A percentile compares a stretch with the other conserved stretches of the same genome.
These are phyloP conservation scores for Aegilops umbellulata DNA, from an alignment of 176 grass and related monocot genomes.

Conservation along the genomic window DNA sequence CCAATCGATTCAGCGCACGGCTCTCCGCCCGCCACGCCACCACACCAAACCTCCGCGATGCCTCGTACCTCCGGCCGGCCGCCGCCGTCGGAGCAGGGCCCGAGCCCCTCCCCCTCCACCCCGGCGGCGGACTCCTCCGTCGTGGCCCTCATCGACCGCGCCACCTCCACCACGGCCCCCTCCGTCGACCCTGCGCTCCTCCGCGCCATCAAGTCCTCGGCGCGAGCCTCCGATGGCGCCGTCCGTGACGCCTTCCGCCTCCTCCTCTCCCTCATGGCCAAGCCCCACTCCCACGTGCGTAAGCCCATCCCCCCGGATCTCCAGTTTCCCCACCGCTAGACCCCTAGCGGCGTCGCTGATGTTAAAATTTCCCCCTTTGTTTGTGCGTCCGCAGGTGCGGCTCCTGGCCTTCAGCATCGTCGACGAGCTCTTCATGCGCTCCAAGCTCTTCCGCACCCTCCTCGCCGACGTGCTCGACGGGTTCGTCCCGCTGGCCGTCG, in stretches of 20 bases:
- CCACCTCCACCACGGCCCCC: slow-evolving; percentile 64
- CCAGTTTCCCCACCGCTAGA: slow-evolving; percentile 19
- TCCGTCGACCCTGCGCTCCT: slow-evolving; percentile 65
- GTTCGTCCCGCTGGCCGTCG: slow-evolving; percentile 70
- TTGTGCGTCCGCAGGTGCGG: slow-evolving; percentile 51
- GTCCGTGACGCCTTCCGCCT: slow-evolving; percentile 46
- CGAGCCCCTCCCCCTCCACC: not conserved
- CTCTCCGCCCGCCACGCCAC: not conserved
- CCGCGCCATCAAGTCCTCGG: slow-evolving; percentile 70
- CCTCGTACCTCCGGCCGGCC: slow-evolving; percentile 3
- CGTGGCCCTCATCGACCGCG: slow-evolving; percentile 66
- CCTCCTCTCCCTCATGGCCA: slow-evolving; percentile 76
- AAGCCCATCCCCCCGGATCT: not conserved
- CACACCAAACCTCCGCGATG: slow-evolving; percentile 18
- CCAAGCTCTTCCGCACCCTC: slow-evolving; percentile 73
- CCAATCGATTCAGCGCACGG: not conserved
- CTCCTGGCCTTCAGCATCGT: slow-evolving; percentile 67
- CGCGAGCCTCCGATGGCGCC: slow-evolving; percentile 61
- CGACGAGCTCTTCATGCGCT: slow-evolving; percentile 93
- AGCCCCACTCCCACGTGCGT: slow-evolving; percentile 76
- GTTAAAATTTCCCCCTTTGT: not conserved
- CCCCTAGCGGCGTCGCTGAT: not conserved
- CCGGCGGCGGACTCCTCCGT: slow-evolving; percentile 18
- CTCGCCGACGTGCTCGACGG: slow-evolving; percentile 60
- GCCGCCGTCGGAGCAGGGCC: not conserved